These are phyloP conservation scores for Zea luxurians DNA, from an alignment of 176 grass and related monocot species.

Conservation along the genomic window DNA sequence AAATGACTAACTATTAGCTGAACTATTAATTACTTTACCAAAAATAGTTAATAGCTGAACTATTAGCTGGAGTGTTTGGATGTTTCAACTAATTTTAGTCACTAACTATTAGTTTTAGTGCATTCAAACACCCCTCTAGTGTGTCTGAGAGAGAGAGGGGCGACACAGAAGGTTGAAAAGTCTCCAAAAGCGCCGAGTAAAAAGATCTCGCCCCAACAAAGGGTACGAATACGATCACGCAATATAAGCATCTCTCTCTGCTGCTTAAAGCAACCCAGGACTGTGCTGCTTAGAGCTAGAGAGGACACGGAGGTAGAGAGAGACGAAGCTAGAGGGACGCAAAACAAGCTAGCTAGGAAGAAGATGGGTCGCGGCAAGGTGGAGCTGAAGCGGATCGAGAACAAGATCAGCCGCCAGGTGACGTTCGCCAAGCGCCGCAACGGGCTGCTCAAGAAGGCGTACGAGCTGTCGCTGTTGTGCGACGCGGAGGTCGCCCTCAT, in stretches of 20 bases:
- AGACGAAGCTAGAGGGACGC: background rate
- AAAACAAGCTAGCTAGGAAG: background rate
- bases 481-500: constrained; percentile 90
- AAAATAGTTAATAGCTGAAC: too few relatives aligned
- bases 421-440: constrained; percentile 88
- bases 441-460: constrained; percentile 90
- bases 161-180: background rate
- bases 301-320: background rate
- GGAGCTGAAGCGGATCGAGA: constrained; percentile 90
- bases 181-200: background rate
- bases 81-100: too few relatives aligned
- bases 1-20: too few relatives aligned
- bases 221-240: constrained; percentile 1
- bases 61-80: too few relatives aligned
- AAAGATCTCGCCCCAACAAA: too few relatives aligned
- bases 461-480: constrained; percentile 84
- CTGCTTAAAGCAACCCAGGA: constrained; percentile 18
- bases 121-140: too few relatives aligned
- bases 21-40: too few relatives aligned
- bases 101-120: too few relatives aligned
- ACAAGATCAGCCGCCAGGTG: constrained; percentile 96
- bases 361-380: constrained; percentile 84
- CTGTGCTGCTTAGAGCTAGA: background rate
- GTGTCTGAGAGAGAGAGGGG: background rate
- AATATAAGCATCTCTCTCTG: background rate